Percentiles rank a stretch among this genome's conserved stretches.
These are phyloP conservation scores for Amanita fuliginea DNA, from an alignment of 768 basidiomycete species.

Conservation along the genomic window DNA sequence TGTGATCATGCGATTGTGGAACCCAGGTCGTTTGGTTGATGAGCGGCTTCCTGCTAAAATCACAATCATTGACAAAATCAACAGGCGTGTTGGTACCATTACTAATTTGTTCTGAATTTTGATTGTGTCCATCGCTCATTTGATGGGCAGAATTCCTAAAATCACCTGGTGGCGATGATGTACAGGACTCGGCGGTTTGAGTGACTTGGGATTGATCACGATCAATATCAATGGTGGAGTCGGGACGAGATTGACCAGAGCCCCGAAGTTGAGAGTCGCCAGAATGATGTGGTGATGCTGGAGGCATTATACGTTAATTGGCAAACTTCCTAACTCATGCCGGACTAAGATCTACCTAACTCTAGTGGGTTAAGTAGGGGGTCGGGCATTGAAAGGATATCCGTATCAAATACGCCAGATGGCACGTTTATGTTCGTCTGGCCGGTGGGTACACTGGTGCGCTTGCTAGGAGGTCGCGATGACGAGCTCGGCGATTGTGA, in stretches of 20 bases:
- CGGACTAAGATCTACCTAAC: neutral
- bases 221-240: neutral
- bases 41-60: neutral
- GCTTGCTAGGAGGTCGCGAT: constrained; percentile 1
- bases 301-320: neutral
- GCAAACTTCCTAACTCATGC: too few species aligned
- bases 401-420: neutral
- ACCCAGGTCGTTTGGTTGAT: constrained; percentile 2
- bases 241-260: neutral
- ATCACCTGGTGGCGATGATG: neutral
- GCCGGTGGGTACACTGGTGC: neutral
- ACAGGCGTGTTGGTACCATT: neutral
- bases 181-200: neutral
- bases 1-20: constrained; percentile 40
- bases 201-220: neutral
- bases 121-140: neutral
- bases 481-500: neutral
- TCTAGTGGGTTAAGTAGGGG: neutral
- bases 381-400: neutral
- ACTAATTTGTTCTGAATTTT: neutral
- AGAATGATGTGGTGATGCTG: neutral
- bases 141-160: neutral
- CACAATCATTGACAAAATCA: neutral
- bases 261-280: neutral
- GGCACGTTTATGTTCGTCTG: neutral